phyloP scores from a whole-genome alignment of 2,329 filamentous ascomycete genomes.

The Madurella fahalii region DNA sequence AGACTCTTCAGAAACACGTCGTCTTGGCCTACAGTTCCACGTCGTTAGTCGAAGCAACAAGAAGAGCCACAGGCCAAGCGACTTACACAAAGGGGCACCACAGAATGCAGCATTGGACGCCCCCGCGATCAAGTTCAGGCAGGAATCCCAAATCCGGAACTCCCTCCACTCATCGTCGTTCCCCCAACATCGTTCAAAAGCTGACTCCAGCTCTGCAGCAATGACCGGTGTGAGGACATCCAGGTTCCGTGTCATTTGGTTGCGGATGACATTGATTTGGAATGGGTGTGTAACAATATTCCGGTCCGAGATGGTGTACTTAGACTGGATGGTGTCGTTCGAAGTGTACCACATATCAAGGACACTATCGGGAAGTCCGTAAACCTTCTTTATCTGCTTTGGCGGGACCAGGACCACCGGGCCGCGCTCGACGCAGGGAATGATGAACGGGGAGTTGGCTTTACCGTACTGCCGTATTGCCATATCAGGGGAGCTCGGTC shows the following conservation, averaged over 20 bases:
- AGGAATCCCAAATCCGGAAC: too few relatives aligned
- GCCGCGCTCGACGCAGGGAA: not conserved
- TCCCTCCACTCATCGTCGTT: too few relatives aligned
- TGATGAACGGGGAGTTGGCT: not conserved
- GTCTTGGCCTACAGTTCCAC: not conserved
- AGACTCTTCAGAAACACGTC: not conserved
- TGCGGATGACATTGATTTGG: not conserved
- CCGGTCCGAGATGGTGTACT: not conserved
- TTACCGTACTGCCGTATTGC: not conserved
- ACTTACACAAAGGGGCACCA: too few relatives aligned
- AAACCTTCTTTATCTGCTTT: not conserved
- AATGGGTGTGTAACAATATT: not conserved
- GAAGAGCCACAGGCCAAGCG: too few relatives aligned
- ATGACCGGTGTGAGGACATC: not conserved
- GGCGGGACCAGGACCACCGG: not conserved
- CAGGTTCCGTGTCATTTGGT: conserved; percentile 4
- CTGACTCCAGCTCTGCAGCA: not conserved
- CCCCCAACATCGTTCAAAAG: not conserved
- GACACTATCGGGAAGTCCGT: not conserved
- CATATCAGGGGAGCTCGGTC: too few relatives aligned
- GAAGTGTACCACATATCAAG: not conserved
- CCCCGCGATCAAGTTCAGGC: too few relatives aligned
- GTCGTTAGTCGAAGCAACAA: too few relatives aligned
- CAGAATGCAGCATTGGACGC: too few relatives aligned
- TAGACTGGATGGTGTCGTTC: not conserved